phyloP scores from a whole-genome alignment of 306 rosid genomes.

The Sechiopsis laciniata region DNA sequence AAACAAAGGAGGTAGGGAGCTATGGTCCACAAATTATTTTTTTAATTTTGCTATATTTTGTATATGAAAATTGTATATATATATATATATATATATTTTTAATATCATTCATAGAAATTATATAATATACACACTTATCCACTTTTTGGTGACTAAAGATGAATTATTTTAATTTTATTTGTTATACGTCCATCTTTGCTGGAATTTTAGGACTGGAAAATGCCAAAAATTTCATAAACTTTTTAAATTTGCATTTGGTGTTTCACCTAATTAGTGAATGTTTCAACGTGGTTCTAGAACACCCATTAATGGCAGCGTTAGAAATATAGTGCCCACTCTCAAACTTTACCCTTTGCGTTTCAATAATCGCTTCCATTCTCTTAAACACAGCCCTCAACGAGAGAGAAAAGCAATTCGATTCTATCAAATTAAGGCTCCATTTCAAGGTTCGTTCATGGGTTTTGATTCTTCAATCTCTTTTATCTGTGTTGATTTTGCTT shows the following conservation, averaged over 20 bases:
- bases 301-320: conserved; percentile 21
- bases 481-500: neutral
- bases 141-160: neutral
- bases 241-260: neutral
- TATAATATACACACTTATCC: neutral
- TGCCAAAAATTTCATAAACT: neutral
- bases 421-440: neutral
- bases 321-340: neutral
- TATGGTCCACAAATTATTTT: no score
- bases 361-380: neutral
- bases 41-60: no score
- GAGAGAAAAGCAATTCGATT: neutral
- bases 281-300: conserved; percentile 14
- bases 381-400: neutral
- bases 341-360: conserved; percentile 19
- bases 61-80: no score
- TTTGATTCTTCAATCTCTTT: neutral
- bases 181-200: neutral
- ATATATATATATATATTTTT: no score
- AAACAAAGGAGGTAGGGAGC: no score
- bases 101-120: neutral
- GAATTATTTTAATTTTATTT: neutral
- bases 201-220: conserved; percentile 6
- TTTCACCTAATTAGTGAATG: conserved; percentile 3
- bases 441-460: neutral